Conservation (phyloP, 2,329 filamentous ascomycete genomes). For the Trichophyton equinum region DNA sequence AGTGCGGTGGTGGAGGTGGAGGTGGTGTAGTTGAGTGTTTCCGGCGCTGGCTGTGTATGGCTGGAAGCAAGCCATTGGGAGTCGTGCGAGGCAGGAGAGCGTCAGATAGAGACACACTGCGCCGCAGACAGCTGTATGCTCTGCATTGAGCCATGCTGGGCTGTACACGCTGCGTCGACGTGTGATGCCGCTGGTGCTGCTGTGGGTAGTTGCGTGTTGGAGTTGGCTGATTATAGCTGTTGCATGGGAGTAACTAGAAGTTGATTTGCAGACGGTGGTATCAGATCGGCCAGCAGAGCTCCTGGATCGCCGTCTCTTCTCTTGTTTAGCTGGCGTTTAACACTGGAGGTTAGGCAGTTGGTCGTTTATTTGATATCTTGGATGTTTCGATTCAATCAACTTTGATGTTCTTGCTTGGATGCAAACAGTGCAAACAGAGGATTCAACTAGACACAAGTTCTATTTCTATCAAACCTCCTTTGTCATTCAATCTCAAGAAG, state of each 20-base stretch:
- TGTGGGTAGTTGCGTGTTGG: no score
- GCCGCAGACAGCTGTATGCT: not conserved
- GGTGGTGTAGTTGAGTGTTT: constrained; percentile 9
- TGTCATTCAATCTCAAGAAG: no score
- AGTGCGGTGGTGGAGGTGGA: not conserved
- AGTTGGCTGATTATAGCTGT: no score
- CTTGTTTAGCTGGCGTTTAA: not conserved
- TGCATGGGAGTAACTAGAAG: no score
- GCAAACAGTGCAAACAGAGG: not conserved
- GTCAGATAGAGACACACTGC: not conserved
- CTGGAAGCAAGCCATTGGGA: not conserved
- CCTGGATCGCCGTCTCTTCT: not conserved
- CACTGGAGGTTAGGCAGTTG: no score
- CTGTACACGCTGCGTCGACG: no score
- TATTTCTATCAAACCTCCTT: no score
- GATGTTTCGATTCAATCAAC: not conserved
- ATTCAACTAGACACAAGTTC: no score
- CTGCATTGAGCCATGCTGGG: not conserved
- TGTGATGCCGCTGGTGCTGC: no score
- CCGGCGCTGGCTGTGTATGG: not conserved
- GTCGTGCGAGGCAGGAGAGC: not conserved
- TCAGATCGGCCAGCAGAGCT: not conserved
- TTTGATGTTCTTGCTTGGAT: not conserved
- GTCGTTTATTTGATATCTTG: not conserved
- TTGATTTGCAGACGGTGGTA: not conserved